phyloP scores from a whole-genome alignment of 2,329 filamentous ascomycete genomes.

The Leptographium radiaticola region DNA sequence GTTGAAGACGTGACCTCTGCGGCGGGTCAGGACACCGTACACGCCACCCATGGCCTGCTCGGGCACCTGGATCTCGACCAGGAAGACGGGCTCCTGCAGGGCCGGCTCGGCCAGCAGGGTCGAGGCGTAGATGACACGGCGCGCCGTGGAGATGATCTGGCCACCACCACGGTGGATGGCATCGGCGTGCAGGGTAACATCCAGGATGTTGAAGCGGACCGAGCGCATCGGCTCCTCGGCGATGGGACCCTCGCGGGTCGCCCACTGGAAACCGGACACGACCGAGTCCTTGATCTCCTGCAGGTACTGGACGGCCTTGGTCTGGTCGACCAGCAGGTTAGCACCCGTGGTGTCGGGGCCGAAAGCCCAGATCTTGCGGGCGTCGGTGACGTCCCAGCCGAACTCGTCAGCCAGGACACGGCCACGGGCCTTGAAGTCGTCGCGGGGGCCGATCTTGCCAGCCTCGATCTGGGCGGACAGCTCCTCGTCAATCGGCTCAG shows the following conservation, averaged over 20 bases:
- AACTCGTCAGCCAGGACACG: constrained; percentile 92
- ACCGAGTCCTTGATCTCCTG: constrained; percentile 99
- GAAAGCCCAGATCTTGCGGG: constrained; percentile 99
- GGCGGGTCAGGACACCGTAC: constrained; percentile 94
- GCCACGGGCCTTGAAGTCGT: constrained; percentile 98
- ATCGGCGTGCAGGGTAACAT: constrained; percentile 99
- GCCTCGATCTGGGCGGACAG: constrained; percentile 78
- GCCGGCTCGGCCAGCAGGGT: constrained; percentile 81
- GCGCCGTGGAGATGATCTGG: constrained; percentile 94
- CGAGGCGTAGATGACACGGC: constrained; percentile 93
- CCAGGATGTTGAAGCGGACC: constrained; percentile 96
- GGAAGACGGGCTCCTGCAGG: constrained; percentile 94
- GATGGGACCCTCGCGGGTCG: constrained; percentile 90
- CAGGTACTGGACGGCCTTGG: constrained; percentile 99
- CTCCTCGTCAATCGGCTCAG: constrained; percentile 84
- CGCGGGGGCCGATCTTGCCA: constrained; percentile 86
- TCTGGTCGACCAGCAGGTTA: constrained; percentile 98
- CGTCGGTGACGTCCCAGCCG: constrained; percentile 99
- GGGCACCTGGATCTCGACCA: constrained; percentile 98
- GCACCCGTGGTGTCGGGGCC: constrained; percentile 94
- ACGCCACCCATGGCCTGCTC: constrained; percentile 99
- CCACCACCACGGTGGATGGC: constrained; percentile 99
- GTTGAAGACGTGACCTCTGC: constrained; percentile 97
- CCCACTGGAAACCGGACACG: constrained; percentile 99
- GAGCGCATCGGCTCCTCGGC: constrained; percentile 97